Evolutionary conservation across 352 stramenopile species (phyloP).

Genomic region (Detonula confervacea): DNA sequence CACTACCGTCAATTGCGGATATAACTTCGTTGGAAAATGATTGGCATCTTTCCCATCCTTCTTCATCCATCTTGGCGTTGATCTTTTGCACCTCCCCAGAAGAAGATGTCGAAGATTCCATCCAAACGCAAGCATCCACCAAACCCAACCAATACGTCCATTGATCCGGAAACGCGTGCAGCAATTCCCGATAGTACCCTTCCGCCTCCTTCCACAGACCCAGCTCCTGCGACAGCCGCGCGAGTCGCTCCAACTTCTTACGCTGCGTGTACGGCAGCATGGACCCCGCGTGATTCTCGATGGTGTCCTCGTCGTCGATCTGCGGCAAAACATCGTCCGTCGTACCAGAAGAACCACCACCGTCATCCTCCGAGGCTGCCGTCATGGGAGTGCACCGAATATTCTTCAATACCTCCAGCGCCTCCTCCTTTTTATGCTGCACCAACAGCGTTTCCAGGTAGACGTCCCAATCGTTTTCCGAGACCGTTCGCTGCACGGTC

Average conservation of each 20-base stretch:
- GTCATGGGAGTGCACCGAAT: slow-evolving; percentile 36
- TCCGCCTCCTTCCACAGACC: slow-evolving; percentile 44
- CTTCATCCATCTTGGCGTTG: slow-evolving; percentile 6
- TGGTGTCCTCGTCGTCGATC: slow-evolving; percentile 55
- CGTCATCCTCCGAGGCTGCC: not conserved
- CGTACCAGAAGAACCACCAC: not conserved
- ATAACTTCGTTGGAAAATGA: slow-evolving; percentile 52
- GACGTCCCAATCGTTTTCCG: slow-evolving; percentile 66
- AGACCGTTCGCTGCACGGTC: slow-evolving; percentile 27
- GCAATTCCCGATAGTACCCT: slow-evolving; percentile 57
- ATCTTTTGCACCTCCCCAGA: not conserved
- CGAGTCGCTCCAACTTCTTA: slow-evolving; percentile 49
- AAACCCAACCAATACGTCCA: slow-evolving; percentile 78
- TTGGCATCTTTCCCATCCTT: slow-evolving; percentile 26
- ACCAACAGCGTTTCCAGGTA: slow-evolving; percentile 59
- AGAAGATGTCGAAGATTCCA: slow-evolving; percentile 4
- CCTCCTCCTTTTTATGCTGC: slow-evolving; percentile 69
- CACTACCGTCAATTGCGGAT: slow-evolving; percentile 2
- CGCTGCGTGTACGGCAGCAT: slow-evolving; percentile 51
- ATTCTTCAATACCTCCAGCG: slow-evolving; percentile 53
- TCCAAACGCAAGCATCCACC: slow-evolving; percentile 35
- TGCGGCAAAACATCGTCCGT: slow-evolving; percentile 8
- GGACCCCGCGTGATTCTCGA: slow-evolving; percentile 46
- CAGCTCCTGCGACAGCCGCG: slow-evolving; percentile 45
- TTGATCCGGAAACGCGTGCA: slow-evolving; percentile 65